Conservation (phyloP, 2,329 filamentous ascomycete genomes). For the Emergomyces orientalis region DNA sequence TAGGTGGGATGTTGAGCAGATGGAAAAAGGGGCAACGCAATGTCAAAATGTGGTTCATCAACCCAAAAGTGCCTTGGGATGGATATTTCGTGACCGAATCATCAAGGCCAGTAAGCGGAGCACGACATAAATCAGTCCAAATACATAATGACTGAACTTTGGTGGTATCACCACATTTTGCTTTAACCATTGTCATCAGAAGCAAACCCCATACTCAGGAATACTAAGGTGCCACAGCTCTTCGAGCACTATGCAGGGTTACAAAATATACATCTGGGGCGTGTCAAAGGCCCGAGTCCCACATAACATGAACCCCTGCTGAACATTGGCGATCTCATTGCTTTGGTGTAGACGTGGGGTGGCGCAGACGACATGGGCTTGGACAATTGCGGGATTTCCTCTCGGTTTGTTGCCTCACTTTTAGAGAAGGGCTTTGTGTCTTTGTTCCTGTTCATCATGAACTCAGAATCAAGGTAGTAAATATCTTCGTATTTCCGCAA, state of each 20-base stretch:
- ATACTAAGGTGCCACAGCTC: neutral
- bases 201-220: neutral
- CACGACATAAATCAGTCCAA: neutral
- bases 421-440: neutral
- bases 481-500: neutral
- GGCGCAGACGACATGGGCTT: neutral
- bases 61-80: neutral
- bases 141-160: neutral
- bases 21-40: no score
- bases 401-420: constrained; percentile 7
- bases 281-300: neutral
- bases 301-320: neutral
- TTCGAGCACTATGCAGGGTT: neutral
- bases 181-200: neutral
- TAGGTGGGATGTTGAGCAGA: no score
- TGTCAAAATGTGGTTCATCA: neutral
- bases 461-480: neutral
- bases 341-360: neutral
- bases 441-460: neutral
- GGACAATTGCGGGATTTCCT: neutral
- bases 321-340: neutral
- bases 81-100: neutral
- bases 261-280: no score
- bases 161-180: neutral
- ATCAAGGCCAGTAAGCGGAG: neutral